Evolutionary conservation across 805 yeast species (phyloP).

Genomic region (Barnettozyma salicaria): DNA sequence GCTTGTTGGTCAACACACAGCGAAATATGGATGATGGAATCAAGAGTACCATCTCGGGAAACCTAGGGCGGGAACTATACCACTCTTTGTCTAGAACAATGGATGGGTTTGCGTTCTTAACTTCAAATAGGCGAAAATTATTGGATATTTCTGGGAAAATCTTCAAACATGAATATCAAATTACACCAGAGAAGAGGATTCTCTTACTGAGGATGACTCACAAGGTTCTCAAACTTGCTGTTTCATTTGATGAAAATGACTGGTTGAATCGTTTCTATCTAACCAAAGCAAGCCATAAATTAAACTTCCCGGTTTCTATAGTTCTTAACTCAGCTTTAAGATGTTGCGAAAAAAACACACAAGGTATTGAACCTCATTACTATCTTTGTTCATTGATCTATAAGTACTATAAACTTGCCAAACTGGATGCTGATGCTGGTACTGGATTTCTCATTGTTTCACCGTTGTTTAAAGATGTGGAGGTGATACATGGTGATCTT

Average conservation of each 20-base stretch:
- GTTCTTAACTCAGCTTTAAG: conserved; percentile 38
- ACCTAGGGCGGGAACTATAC: conserved; percentile 51
- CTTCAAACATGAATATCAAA: conserved; percentile 4
- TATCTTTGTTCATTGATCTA: conserved; percentile 48
- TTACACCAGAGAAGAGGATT: conserved; percentile 4
- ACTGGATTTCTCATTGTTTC: conserved; percentile 32
- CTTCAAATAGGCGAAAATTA: conserved; percentile 13
- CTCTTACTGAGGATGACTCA: conserved; percentile 32
- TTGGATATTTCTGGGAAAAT: conserved; percentile 18
- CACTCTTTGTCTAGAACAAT: conserved; percentile 45
- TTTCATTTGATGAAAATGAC: conserved; percentile 36
- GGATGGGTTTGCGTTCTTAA: conserved; percentile 51
- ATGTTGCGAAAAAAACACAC: conserved; percentile 38
- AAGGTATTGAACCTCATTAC: conserved; percentile 73
- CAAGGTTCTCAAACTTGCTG: conserved; percentile 43
- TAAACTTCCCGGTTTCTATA: conserved; percentile 28
- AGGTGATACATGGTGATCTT: conserved; percentile 22
- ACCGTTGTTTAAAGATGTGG: conserved; percentile 22
- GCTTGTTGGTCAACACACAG: conserved; percentile 27
- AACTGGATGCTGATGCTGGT: conserved; percentile 35
- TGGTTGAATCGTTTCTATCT: conserved; percentile 60
- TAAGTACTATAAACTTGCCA: conserved; percentile 43
- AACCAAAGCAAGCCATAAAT: conserved; percentile 53
- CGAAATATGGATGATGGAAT: conserved; percentile 30
- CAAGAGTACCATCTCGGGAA: conserved; percentile 41